Conservation (phyloP, 2,329 filamentous ascomycete genomes). For the Colletotrichum trifolii region DNA sequence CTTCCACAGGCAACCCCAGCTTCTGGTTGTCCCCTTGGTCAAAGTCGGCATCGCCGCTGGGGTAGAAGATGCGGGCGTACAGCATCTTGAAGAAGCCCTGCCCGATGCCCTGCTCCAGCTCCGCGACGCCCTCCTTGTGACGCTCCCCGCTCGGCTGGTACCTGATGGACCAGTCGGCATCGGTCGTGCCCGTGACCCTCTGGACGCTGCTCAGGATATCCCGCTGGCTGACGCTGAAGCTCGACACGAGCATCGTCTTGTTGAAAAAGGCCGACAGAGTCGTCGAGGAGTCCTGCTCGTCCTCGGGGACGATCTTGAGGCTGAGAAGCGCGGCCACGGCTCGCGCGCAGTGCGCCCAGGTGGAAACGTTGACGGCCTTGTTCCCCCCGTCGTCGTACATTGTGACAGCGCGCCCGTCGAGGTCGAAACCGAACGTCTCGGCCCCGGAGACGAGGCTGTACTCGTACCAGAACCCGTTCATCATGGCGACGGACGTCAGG, state of each 20-base stretch:
- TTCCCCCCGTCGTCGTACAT: constrained; percentile 69
- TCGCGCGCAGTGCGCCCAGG: constrained; percentile 67
- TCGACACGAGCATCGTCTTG: constrained; percentile 61
- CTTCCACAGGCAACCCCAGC: constrained; percentile 67
- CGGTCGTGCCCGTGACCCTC: constrained; percentile 65
- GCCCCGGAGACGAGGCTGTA: constrained; percentile 53
- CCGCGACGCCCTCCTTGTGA: constrained; percentile 58
- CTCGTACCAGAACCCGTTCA: constrained; percentile 65
- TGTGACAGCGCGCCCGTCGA: constrained; percentile 52
- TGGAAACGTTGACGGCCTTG: constrained; percentile 65
- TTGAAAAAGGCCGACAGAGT: constrained; percentile 49
- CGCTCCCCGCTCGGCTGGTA: constrained; percentile 57
- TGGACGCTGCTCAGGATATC: constrained; percentile 74
- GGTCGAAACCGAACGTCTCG: constrained; percentile 60
- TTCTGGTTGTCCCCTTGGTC: constrained; percentile 55
- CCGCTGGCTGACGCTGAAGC: constrained; percentile 68
- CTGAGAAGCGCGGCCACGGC: constrained; percentile 49
- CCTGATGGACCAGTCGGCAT: constrained; percentile 64
- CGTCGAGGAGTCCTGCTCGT: constrained; percentile 17
- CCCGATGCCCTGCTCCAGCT: constrained; percentile 52
- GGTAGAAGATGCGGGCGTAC: constrained; percentile 16
- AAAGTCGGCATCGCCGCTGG: constrained; percentile 23
- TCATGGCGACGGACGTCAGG: constrained; percentile 45
- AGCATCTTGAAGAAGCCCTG: constrained; percentile 53
- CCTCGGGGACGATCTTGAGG: constrained; percentile 40